Percentiles rank a stretch among this genome's conserved stretches.
phyloP scores from a whole-genome alignment of 2,329 filamentous ascomycete genomes.

The Albophoma yamanashiensis region DNA sequence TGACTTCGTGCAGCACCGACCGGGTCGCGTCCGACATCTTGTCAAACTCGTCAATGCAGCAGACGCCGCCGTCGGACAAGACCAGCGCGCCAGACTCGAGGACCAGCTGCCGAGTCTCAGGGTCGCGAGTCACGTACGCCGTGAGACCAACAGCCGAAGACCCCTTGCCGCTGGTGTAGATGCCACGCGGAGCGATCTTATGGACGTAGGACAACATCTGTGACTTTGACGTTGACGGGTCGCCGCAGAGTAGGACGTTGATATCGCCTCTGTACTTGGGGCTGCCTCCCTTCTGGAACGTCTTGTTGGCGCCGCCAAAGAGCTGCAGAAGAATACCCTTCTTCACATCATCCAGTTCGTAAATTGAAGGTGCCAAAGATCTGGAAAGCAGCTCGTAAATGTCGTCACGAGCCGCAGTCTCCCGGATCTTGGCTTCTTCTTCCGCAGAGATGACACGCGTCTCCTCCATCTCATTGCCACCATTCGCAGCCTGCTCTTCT shows the following conservation, averaged over 20 bases:
- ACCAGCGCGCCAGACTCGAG: conserved; percentile 73
- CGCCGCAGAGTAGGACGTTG: conserved; percentile 92
- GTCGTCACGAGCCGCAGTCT: conserved; percentile 68
- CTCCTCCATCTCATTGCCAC: conserved; percentile 71
- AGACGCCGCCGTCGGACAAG: conserved; percentile 70
- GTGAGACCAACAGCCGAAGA: conserved; percentile 75
- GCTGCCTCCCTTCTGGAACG: conserved; percentile 90
- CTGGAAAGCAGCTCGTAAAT: conserved; percentile 88
- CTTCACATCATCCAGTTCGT: conserved; percentile 98
- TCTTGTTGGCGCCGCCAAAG: conserved; percentile 96
- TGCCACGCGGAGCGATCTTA: conserved; percentile 85
- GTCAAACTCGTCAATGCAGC: conserved; percentile 79
- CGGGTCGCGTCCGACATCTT: conserved; percentile 75
- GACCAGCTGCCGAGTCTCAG: conserved; percentile 69
- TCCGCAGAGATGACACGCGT: conserved; percentile 73
- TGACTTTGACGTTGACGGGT: conserved; percentile 93
- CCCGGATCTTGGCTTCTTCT: conserved; percentile 80
- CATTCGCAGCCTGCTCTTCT: conserved; percentile 51
- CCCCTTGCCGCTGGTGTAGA: conserved; percentile 74
- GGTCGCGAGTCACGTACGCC: conserved; percentile 70
- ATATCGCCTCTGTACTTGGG: conserved; percentile 96
- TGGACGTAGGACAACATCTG: conserved; percentile 91
- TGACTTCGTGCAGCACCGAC: conserved; percentile 77
- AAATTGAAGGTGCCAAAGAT: conserved; percentile 88
- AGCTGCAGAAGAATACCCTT: conserved; percentile 95